A percentile compares a stretch with the other conserved stretches of the same genome.
These are phyloP conservation scores for Alternaria gaisen DNA, from an alignment of 2,329 filamentous ascomycete genomes.

Conservation along the genomic window DNA sequence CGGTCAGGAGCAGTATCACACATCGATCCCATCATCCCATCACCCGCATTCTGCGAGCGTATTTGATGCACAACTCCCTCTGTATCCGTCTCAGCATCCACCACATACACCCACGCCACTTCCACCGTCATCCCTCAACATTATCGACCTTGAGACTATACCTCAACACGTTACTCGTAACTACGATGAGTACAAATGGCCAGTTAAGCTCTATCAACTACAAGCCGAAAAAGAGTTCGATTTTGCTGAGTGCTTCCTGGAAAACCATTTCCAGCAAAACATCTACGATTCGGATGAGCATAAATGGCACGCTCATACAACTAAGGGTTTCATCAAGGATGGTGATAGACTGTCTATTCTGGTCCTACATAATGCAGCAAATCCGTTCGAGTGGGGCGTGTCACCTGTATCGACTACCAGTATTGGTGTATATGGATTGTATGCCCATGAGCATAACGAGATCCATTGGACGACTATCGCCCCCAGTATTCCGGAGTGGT, in stretches of 20 bases:
- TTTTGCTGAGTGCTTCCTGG: constrained; percentile 23
- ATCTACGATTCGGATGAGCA: constrained; percentile 14
- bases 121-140: not conserved
- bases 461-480: constrained; percentile 40
- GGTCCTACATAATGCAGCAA: constrained; percentile 37
- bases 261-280: constrained; percentile 15
- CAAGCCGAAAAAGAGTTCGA: constrained; percentile 13
- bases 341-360: constrained; percentile 32
- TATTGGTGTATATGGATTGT: constrained; percentile 36
- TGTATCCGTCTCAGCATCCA: not conserved
- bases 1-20: not conserved
- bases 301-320: constrained; percentile 25
- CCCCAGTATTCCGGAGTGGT: constrained; percentile 4
- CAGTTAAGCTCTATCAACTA: constrained; percentile 33
- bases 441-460: constrained; percentile 24
- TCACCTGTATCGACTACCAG: constrained; percentile 22
- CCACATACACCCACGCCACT: not conserved
- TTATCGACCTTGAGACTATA: constrained; percentile 7
- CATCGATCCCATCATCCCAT: not conserved
- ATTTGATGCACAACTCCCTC: not conserved
- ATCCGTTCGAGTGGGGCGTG: constrained; percentile 25
- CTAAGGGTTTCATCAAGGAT: constrained; percentile 35
- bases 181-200: constrained; percentile 37
- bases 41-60: not conserved
- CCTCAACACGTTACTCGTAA: constrained; percentile 25